Conservation (phyloP, 208 protist genomes). For the Crithidia fasciculata region DNA sequence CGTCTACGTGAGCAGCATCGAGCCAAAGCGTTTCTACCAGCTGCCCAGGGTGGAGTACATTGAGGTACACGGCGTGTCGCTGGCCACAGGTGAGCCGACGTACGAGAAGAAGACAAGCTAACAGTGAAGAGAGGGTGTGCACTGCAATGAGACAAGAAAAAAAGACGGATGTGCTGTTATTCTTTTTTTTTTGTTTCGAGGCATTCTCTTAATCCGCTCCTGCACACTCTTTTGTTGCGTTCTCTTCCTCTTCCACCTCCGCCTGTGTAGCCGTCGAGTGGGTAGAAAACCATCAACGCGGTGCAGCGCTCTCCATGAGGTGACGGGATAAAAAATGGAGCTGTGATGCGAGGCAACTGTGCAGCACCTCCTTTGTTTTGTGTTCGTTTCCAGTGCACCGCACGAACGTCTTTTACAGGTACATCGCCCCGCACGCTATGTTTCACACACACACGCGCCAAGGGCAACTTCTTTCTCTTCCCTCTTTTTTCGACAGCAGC, state of each 20-base stretch:
- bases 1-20: slow-evolving; percentile 73
- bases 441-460: neutral
- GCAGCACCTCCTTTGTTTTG: too few relatives aligned
- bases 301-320: too few relatives aligned
- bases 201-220: neutral
- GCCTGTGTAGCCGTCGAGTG: too few relatives aligned
- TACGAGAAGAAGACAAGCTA: slow-evolving; percentile 61
- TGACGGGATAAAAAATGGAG: too few relatives aligned
- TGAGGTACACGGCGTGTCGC: slow-evolving; percentile 65
- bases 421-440: neutral
- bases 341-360: too few relatives aligned
- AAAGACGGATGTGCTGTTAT: neutral
- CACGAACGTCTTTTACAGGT: too few relatives aligned
- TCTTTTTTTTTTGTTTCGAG: neutral
- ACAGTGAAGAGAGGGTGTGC: neutral
- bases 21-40: slow-evolving; percentile 82
- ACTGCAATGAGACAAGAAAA: too few relatives aligned
- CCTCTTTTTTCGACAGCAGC: neutral
- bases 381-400: too few relatives aligned
- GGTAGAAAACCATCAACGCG: too few relatives aligned
- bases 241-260: too few relatives aligned
- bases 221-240: too few relatives aligned
- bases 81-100: slow-evolving; percentile 55
- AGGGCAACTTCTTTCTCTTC: neutral
- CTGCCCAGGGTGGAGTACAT: slow-evolving; percentile 82